Evolutionary conservation across 441 rosid species (phyloP), one percentile per base, ranked within the genome.

Genomic region (California macrophylla): DNA sequence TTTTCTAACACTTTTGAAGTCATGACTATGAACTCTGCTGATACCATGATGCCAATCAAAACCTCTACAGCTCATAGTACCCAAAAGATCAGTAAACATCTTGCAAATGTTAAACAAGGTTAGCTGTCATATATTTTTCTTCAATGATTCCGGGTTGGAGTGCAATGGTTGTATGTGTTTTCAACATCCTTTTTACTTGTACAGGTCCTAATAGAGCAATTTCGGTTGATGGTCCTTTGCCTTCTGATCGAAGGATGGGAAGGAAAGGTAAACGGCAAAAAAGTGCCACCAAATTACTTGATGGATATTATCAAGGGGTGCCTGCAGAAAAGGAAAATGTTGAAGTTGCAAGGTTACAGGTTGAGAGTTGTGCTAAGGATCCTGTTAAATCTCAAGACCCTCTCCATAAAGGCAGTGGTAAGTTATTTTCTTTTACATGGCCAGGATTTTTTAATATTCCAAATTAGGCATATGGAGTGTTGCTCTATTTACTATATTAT

Each of bases 231-330:
- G 85, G 84, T 66, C 66, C 74, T 73, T 71, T 85, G 67, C 78
- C 75, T 58, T 74, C 83, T 69, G 93, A 87, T 61, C 75, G 84
- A 72, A 77, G 82, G 21, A 54, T 78, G 6, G 93, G 93, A 78
- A 86, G 93, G 85, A 91, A 80, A 78, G 72, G 86, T 71, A 89
- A 96, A 80, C 87, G 93, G 74, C 92, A 86, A 70, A 93, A 80
- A 82, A 85, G 75, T 77, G 81, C 91, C 68, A 72, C 80, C 74
- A 83, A 80, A 84, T 66, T 84, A 75, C 67, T 68, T 71, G 91
- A 84, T 73, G 87, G 82, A 74, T 86, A 80, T 76, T 71, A 45
- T 77, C 86, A 72, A 61, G 78, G 58, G n/a, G 13, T 42, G 73
- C 69, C 75, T 62, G 80, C 82, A 6, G 89, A 80, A 32, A 85